Evolutionary conservation across 371 early-diverging fungal species (phyloP).

Genomic region (Mortierella sp.): DNA sequence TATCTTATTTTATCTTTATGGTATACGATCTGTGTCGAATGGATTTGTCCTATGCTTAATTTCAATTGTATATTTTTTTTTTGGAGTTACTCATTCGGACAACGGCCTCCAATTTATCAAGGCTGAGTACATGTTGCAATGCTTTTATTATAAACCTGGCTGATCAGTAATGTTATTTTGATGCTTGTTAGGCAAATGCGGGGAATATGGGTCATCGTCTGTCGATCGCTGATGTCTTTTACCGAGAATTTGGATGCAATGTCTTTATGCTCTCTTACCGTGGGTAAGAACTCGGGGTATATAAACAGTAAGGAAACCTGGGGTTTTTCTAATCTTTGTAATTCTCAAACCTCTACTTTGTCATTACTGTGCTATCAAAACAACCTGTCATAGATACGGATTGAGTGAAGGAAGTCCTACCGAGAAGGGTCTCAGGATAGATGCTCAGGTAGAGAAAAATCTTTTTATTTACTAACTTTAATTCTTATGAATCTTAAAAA

Average conservation of each 20-base stretch:
- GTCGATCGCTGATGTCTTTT: constrained; percentile 85
- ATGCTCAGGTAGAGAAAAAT: constrained; percentile 76
- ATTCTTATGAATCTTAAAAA: not conserved
- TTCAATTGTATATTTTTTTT: no score
- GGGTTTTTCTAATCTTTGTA: no score
- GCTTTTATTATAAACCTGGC: no score
- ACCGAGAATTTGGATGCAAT: constrained; percentile 76
- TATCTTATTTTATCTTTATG: no score
- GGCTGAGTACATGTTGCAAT: no score
- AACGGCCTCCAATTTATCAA: not conserved
- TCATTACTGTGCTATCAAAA: no score
- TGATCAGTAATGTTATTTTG: not conserved
- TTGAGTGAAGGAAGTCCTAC: constrained; percentile 86
- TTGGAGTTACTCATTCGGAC: not conserved
- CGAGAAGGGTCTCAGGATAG: constrained; percentile 90
- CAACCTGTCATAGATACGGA: constrained; percentile 79
- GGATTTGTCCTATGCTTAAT: no score
- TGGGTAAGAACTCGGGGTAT: constrained; percentile 68
- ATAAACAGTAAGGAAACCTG: not conserved
- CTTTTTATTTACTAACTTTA: not conserved
- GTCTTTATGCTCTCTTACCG: constrained; percentile 96
- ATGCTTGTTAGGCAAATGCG: constrained; percentile 82
- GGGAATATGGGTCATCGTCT: constrained; percentile 97
- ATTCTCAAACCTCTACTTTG: no score
- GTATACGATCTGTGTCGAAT: no score